Evolutionary conservation across 345 rosid genomes (phyloP), one percentile per base, ranked within the genome.

Genomic region (Linum trigynum): DNA sequence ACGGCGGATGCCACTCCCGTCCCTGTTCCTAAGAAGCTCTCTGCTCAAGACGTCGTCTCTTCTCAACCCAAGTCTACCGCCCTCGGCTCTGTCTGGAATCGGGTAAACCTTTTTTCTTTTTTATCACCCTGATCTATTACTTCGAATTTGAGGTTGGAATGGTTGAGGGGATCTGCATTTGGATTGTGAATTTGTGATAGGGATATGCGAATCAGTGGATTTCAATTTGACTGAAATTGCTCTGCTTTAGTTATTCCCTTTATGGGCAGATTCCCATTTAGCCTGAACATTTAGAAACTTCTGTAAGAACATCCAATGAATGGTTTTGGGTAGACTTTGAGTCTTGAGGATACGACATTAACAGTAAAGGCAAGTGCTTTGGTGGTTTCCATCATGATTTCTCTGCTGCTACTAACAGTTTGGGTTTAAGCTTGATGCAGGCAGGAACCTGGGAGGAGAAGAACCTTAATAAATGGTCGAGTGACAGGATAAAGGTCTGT

Each of bases 401-500:
- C 12, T 14, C 11, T 45, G 10, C 12, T 45, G 51, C 12, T 45
- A 7, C 51, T 45, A 8, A 45, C 12, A 2, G 23, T 5, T 38
- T 71, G 56, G 32, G 17, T 55, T 55, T 59, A 32, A 57, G n/a
- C 68, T 39, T 38, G 32, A 2, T 58, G 6, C 63, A 92, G 98
- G 98, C 97, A 38, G 98, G 97, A 42, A 92, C 98, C 59, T 92
- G 98, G 98, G 98, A 92, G 77, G 97, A 92, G 73, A 92, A 90
- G 65, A 86, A 65, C 73, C 87, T 92, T 64, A 90, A 85, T n/a
- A 80, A 78, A 59, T 90, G 97, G 98, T 94, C 98, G 38, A 76
- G 69, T 41, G 80, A 85, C 0, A 82, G 98, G 78, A 79, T 92
- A 57, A 85, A 85, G 96, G 98, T 86, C 56, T 61, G 69, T 70